Evolutionary conservation across 2,329 filamentous ascomycete genomes (phyloP).

Genomic region (Xylogone sp.): DNA sequence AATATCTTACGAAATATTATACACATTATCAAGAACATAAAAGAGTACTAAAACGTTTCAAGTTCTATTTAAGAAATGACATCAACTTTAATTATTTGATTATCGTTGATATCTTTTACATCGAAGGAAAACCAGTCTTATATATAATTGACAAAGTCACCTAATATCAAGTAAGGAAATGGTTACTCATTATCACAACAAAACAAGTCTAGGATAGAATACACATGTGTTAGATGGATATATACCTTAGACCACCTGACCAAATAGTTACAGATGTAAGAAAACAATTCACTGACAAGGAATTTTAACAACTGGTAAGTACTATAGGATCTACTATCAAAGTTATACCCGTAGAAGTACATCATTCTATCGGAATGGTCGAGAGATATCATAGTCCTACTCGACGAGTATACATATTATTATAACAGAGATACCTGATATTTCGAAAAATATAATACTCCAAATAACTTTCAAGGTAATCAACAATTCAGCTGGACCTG

Average conservation of each 20-base stretch:
- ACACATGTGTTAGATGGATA: not conserved
- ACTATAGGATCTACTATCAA: constrained; percentile 1
- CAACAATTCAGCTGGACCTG: constrained; percentile 8
- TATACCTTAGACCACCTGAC: not conserved
- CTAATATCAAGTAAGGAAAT: not conserved
- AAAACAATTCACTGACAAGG: not conserved
- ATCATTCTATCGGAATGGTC: constrained; percentile 3
- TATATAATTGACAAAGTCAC: constrained; percentile 3
- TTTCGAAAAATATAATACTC: constrained; percentile 2
- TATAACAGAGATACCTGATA: constrained; percentile 1
- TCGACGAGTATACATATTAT: constrained; percentile 7
- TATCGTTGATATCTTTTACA: constrained; percentile 8
- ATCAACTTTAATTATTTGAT: constrained; percentile 3
- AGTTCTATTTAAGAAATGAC: not conserved
- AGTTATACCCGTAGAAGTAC: constrained; percentile 3
- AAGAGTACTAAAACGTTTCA: not conserved
- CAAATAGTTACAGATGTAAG: not conserved
- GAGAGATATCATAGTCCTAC: constrained; percentile 3
- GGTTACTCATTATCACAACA: constrained; percentile 1
- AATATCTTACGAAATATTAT: not conserved
- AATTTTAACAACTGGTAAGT: not conserved
- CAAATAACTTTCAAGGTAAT: constrained; percentile 12
- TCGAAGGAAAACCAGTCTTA: constrained; percentile 1
- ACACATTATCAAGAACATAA: not conserved
- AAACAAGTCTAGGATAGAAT: constrained; percentile 1